phyloP scores from a whole-genome alignment of 2,329 filamentous ascomycete genomes.

The Colletotrichum limetticola region DNA sequence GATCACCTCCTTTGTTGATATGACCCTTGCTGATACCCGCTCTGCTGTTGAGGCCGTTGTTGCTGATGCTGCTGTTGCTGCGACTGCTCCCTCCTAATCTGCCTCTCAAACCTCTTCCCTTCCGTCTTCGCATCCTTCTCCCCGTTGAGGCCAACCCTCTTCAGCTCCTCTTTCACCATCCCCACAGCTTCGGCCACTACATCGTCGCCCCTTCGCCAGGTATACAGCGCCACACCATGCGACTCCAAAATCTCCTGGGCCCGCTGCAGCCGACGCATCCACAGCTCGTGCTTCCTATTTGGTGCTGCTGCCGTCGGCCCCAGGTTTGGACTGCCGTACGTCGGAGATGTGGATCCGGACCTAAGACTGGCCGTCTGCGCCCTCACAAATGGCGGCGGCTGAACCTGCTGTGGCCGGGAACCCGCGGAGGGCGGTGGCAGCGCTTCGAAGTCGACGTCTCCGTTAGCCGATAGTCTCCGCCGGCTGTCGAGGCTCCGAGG shows the following conservation, averaged over 20 bases:
- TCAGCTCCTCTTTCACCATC: slow-evolving; percentile 68
- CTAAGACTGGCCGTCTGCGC: slow-evolving; percentile 41
- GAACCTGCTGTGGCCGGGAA: slow-evolving; percentile 15
- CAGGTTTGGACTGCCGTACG: slow-evolving; percentile 45
- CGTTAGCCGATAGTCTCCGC: slow-evolving; percentile 47
- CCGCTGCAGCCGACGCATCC: slow-evolving; percentile 73
- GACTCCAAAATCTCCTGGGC: slow-evolving; percentile 72
- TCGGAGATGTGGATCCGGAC: slow-evolving; percentile 47
- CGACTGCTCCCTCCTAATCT: slow-evolving; percentile 28
- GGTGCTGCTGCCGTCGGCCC: slow-evolving; percentile 41
- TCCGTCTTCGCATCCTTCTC: slow-evolving; percentile 36
- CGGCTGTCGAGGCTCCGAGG: slow-evolving; percentile 44
- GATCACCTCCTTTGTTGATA: slow-evolving; percentile 13
- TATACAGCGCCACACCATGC: slow-evolving; percentile 75
- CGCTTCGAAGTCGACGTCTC: slow-evolving; percentile 54
- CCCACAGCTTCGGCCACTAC: slow-evolving; percentile 73
- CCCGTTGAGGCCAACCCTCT: slow-evolving; percentile 48
- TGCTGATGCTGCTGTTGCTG: slow-evolving; percentile 25
- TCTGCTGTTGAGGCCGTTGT: slow-evolving; percentile 8
- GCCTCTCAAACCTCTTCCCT: slow-evolving; percentile 34
- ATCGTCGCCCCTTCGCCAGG: slow-evolving; percentile 79
- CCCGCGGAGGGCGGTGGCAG: slow-evolving; percentile 48
- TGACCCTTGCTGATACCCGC: background rate
- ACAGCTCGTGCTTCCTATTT: slow-evolving; percentile 79
- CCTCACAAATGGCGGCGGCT: slow-evolving; percentile 39